phyloP scores from a whole-genome alignment of 805 yeast species.

The Yamadazyma sp. region DNA sequence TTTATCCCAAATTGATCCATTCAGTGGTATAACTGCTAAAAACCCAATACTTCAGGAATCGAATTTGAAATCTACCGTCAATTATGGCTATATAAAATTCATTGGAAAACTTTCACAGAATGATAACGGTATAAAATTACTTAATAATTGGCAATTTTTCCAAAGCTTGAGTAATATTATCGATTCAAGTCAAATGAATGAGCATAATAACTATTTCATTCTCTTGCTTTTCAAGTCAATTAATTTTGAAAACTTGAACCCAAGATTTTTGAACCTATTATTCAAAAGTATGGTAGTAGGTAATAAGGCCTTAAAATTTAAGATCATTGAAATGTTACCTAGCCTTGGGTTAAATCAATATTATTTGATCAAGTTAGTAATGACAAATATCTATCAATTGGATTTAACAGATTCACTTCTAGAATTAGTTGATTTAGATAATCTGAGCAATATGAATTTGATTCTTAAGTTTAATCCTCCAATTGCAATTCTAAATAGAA shows the following conservation, averaged over 20 bases:
- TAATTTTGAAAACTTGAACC: conserved; percentile 34
- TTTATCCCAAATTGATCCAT: conserved; percentile 78
- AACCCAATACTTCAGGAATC: conserved; percentile 70
- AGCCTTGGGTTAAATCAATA: conserved; percentile 4
- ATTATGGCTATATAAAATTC: conserved; percentile 74
- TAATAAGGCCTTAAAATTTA: conserved; percentile 46
- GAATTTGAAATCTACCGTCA: conserved; percentile 60
- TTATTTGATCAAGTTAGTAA: conserved; percentile 4
- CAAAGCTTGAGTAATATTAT: conserved; percentile 74
- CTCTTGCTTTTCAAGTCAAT: conserved; percentile 57
- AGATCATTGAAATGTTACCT: conserved; percentile 6
- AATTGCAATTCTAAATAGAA: conserved; percentile 31
- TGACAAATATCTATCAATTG: conserved; percentile 9
- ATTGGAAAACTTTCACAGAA: conserved; percentile 68
- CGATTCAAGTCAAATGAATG: conserved; percentile 34
- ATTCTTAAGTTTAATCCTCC: conserved; percentile 50
- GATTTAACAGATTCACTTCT: conserved; percentile 6
- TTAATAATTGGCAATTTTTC: conserved; percentile 83
- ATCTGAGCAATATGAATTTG: conserved; percentile 1
- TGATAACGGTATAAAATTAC: conserved; percentile 59
- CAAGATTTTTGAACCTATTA: conserved; percentile 34
- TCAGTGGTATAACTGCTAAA: conserved; percentile 65
- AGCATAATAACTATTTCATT: conserved; percentile 49
- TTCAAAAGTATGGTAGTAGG: conserved; percentile 64
- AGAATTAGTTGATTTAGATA: neutral